Percentiles rank a stretch among this genome's conserved stretches.
phyloP scores from a whole-genome alignment of 1,139 yeast species.

The Zygosaccharomyces sapae region DNA sequence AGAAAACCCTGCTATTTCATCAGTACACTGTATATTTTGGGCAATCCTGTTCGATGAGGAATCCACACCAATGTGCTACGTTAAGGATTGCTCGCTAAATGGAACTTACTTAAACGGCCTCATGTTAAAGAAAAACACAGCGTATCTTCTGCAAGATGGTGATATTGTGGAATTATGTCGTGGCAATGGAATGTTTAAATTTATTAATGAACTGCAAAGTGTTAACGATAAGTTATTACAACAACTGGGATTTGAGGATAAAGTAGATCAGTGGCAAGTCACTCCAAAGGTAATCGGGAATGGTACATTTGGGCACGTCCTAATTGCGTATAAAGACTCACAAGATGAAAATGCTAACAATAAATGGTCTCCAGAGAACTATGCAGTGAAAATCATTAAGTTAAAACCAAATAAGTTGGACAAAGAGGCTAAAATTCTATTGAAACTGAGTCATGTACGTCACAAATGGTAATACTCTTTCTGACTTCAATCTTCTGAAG shows the following conservation, averaged over 20 bases:
- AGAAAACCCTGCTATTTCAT: slow-evolving; percentile 40
- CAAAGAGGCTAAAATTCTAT: slow-evolving; percentile 44
- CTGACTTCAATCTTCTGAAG: slow-evolving; percentile 12
- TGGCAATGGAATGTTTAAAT: slow-evolving; percentile 34
- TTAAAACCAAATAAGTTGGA: slow-evolving; percentile 35
- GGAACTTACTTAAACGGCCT: slow-evolving; percentile 48
- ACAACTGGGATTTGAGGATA: slow-evolving; percentile 25
- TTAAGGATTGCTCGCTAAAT: slow-evolving; percentile 52
- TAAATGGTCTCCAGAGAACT: slow-evolving; percentile 37
- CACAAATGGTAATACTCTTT: neutral
- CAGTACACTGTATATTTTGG: slow-evolving; percentile 48
- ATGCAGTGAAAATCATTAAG: slow-evolving; percentile 51
- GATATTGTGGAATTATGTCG: slow-evolving; percentile 43
- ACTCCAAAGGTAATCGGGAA: slow-evolving; percentile 46
- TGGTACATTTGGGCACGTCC: slow-evolving; percentile 60
- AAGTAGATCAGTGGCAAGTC: slow-evolving; percentile 42
- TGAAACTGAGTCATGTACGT: slow-evolving; percentile 41
- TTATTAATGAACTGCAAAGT: slow-evolving; percentile 24
- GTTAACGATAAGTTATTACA: slow-evolving; percentile 10
- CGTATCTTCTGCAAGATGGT: slow-evolving; percentile 42
- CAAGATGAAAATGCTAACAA: slow-evolving; percentile 2
- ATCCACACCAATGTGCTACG: slow-evolving; percentile 47
- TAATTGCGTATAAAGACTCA: slow-evolving; percentile 21
- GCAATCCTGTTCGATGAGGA: slow-evolving; percentile 48
- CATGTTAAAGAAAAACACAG: slow-evolving; percentile 36